Conservation (phyloP, 2,329 filamentous ascomycete genomes). For the Talaromyces marneffei region DNA sequence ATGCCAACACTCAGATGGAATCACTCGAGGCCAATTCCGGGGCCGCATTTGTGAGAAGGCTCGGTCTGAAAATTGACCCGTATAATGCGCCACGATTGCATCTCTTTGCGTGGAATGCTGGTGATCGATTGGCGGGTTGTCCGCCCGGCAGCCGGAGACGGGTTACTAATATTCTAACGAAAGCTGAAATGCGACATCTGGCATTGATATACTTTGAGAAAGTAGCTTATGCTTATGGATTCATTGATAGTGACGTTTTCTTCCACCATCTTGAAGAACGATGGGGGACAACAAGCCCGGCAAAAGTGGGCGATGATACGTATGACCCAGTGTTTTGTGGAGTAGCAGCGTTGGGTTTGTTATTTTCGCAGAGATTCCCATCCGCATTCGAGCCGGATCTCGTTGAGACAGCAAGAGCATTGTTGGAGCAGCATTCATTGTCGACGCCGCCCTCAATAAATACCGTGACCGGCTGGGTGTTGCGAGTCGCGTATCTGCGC, state of each 20-base stretch:
- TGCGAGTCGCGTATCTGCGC: constrained; percentile 51
- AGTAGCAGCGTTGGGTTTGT: constrained; percentile 49
- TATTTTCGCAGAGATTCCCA: constrained; percentile 46
- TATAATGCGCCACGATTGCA: constrained; percentile 49
- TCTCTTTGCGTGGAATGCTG: constrained; percentile 54
- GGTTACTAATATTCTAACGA: constrained; percentile 45
- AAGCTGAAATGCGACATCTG: constrained; percentile 44
- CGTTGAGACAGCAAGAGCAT: constrained; percentile 41
- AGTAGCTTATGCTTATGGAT: constrained; percentile 50
- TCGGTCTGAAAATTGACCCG: constrained; percentile 51
- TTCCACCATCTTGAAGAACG: constrained; percentile 27
- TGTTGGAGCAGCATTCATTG: constrained; percentile 41
- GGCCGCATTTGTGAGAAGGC: constrained; percentile 49
- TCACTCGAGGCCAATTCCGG: constrained; percentile 55
- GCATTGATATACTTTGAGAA: constrained; percentile 49
- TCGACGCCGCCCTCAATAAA: constrained; percentile 26
- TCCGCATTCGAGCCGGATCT: constrained; percentile 42
- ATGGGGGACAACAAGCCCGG: constrained; percentile 18
- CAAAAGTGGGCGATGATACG: constrained; percentile 22
- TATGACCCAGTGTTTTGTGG: constrained; percentile 50
- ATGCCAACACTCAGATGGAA: constrained; percentile 22
- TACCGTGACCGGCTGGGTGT: constrained; percentile 42
- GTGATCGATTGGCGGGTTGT: constrained; percentile 17
- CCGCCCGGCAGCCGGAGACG: constrained; percentile 19
- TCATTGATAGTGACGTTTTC: constrained; percentile 32